Conservation (phyloP, 2,329 filamentous ascomycete species). For the Diaporthe caulivora region DNA sequence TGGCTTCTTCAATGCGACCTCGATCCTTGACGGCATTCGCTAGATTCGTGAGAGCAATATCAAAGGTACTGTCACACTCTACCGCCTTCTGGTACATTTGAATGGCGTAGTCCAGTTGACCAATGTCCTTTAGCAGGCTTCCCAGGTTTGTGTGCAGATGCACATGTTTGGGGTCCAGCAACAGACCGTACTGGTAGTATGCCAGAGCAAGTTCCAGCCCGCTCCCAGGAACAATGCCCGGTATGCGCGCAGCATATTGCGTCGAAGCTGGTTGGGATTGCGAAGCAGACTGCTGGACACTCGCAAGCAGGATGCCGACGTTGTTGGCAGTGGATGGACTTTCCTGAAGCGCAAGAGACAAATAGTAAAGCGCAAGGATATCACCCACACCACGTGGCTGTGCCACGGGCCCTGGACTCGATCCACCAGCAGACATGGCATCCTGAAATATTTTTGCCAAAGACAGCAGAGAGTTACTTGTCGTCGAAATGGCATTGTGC, state of each 20-base stretch:
- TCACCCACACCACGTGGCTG: constrained; percentile 85
- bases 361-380: constrained; percentile 93
- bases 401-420: constrained; percentile 65
- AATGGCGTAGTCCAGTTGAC: constrained; percentile 90
- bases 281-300: constrained; percentile 79
- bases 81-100: constrained; percentile 98
- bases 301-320: constrained; percentile 95
- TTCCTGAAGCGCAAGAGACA: constrained; percentile 92
- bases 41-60: constrained; percentile 95
- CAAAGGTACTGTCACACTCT: constrained; percentile 90
- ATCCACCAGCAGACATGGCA: constrained; percentile 82
- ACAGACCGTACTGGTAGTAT: constrained; percentile 95
- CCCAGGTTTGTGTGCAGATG: constrained; percentile 97
- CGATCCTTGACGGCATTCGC: constrained; percentile 99
- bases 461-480: constrained; percentile 94
- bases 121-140: constrained; percentile 95
- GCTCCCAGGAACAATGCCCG: constrained; percentile 86
- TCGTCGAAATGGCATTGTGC: constrained; percentile 88
- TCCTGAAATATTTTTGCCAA: constrained; percentile 98
- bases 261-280: constrained; percentile 46
- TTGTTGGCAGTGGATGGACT: constrained; percentile 99
- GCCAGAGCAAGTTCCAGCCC: constrained; percentile 88
- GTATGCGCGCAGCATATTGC: constrained; percentile 62
- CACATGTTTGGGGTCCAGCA: constrained; percentile 88
- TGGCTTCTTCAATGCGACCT: constrained; percentile 91